phyloP scores from a whole-genome alignment of 2,329 filamentous ascomycete genomes.

The Exserohilum rostratum region DNA sequence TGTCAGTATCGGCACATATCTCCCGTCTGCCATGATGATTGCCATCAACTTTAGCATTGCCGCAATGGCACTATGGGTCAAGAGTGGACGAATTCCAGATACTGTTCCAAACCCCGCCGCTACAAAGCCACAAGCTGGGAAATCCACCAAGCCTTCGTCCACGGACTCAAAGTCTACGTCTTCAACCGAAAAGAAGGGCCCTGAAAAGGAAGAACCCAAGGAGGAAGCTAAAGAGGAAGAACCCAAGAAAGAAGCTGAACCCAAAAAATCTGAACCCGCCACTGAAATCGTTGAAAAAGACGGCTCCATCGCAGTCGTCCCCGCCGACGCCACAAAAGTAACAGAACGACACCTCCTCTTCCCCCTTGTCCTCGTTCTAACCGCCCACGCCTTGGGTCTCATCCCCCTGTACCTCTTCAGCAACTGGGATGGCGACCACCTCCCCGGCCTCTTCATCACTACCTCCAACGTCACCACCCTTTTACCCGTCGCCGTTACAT shows the following conservation, averaged over 20 bases:
- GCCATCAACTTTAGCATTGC: constrained; percentile 95
- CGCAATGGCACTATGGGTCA: constrained; percentile 91
- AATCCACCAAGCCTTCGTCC: constrained; percentile 64
- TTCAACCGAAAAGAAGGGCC: not conserved
- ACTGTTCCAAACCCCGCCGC: constrained; percentile 34
- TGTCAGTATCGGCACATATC: constrained; percentile 96
- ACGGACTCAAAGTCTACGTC: constrained; percentile 3
- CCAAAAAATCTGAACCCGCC: not conserved
- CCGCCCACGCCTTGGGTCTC: constrained; percentile 76
- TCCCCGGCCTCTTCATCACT: constrained; percentile 38
- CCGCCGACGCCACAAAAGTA: constrained; percentile 46
- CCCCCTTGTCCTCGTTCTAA: constrained; percentile 74
- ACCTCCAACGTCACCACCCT: constrained; percentile 42
- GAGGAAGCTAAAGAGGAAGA: constrained; percentile 44
- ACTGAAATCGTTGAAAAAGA: constrained; percentile 44
- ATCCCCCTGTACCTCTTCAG: constrained; percentile 89
- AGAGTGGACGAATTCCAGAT: constrained; percentile 65
- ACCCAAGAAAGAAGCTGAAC: not conserved
- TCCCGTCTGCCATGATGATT: constrained; percentile 96
- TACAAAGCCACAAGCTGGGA: constrained; percentile 20
- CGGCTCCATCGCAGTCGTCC: constrained; percentile 47
- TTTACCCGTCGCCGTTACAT: constrained; percentile 40
- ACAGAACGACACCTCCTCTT: constrained; percentile 71
- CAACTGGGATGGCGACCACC: constrained; percentile 62
- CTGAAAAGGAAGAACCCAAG: constrained; percentile 2